Evolutionary conservation across 2,329 filamentous ascomycete genomes (phyloP).

Genomic region (Capronia epimyces): DNA sequence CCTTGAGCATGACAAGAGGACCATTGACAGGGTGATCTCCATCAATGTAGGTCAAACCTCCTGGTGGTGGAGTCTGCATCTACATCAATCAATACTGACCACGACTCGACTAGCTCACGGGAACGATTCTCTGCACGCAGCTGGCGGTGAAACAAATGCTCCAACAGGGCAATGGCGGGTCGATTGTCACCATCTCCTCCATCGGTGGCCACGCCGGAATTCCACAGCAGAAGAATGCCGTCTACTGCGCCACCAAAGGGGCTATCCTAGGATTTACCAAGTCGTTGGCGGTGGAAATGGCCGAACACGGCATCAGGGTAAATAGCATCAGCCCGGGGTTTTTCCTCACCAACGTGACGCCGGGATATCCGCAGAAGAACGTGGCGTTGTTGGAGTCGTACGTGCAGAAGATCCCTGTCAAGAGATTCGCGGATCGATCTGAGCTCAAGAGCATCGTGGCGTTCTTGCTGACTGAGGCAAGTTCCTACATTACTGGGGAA

Average conservation of each 20-base stretch:
- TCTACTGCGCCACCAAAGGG: conserved; percentile 39
- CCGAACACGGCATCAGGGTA: conserved; percentile 44
- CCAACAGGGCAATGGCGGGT: conserved; percentile 40
- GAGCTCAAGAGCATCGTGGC: conserved; percentile 41
- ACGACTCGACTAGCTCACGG: too few relatives aligned
- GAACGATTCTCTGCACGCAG: conserved; percentile 45
- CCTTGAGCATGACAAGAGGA: conserved; percentile 42
- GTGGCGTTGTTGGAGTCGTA: conserved; percentile 19
- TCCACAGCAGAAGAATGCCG: conserved; percentile 33
- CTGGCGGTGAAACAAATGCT: conserved; percentile 49
- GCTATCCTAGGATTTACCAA: conserved; percentile 41
- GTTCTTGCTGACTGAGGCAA: conserved; percentile 40
- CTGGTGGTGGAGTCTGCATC: too few relatives aligned
- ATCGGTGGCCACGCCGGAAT: conserved; percentile 15
- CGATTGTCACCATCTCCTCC: conserved; percentile 28
- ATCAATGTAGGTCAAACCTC: conserved; percentile 43
- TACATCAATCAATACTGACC: too few relatives aligned
- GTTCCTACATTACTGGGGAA: conserved; percentile 39
- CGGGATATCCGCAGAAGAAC: conserved; percentile 34
- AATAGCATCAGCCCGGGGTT: conserved; percentile 45
- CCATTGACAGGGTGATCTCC: conserved; percentile 39
- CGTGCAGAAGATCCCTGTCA: conserved; percentile 12
- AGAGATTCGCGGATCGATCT: conserved; percentile 35
- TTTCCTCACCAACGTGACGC: conserved; percentile 45
- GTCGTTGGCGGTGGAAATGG: conserved; percentile 45